These are phyloP conservation scores for Phyllosticta citriasiana DNA, from an alignment of 2,329 filamentous ascomycete genomes.

Conservation along the genomic window DNA sequence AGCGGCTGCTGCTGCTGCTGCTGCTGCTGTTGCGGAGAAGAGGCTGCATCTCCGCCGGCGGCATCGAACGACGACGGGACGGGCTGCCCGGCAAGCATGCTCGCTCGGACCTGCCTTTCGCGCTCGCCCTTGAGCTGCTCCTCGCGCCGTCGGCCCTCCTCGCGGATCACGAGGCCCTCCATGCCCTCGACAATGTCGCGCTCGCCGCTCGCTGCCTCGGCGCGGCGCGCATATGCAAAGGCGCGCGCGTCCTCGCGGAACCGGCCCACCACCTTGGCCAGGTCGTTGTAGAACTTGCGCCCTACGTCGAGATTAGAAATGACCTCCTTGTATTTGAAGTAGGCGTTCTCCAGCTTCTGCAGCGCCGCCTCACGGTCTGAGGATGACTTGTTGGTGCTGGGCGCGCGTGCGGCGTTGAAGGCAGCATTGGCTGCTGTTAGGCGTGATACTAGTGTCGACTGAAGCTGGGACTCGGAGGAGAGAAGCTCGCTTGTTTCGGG, in stretches of 20 bases:
- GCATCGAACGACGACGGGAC: background rate
- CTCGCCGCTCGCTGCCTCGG: constrained; percentile 71
- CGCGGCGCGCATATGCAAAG: constrained; percentile 71
- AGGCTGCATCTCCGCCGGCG: background rate
- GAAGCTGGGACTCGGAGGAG: constrained; percentile 62
- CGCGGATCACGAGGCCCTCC: constrained; percentile 19
- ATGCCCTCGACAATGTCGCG: constrained; percentile 22
- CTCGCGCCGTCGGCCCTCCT: background rate
- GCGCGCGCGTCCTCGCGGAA: constrained; percentile 72
- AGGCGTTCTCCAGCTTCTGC: constrained; percentile 81
- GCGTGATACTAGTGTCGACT: constrained; percentile 59
- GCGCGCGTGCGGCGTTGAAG: constrained; percentile 62
- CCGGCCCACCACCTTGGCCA: constrained; percentile 73
- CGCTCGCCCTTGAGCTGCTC: background rate
- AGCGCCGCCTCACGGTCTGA: constrained; percentile 76
- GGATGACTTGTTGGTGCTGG: constrained; percentile 40
- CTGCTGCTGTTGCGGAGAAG: constrained; percentile 33
- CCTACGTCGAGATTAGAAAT: constrained; percentile 84
- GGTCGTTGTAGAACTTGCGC: constrained; percentile 93
- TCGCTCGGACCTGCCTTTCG: background rate
- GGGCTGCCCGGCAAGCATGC: background rate
- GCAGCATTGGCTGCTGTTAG: constrained; percentile 67
- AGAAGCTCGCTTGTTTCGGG: constrained; percentile 44
- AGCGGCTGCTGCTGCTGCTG: constrained; percentile 14
- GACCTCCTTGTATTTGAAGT: constrained; percentile 94